A percentile compares a stretch with the other conserved stretches of the same genome.
Evolutionary conservation across 306 rosid species (phyloP).

Genomic region (Quercus agrifolia): DNA sequence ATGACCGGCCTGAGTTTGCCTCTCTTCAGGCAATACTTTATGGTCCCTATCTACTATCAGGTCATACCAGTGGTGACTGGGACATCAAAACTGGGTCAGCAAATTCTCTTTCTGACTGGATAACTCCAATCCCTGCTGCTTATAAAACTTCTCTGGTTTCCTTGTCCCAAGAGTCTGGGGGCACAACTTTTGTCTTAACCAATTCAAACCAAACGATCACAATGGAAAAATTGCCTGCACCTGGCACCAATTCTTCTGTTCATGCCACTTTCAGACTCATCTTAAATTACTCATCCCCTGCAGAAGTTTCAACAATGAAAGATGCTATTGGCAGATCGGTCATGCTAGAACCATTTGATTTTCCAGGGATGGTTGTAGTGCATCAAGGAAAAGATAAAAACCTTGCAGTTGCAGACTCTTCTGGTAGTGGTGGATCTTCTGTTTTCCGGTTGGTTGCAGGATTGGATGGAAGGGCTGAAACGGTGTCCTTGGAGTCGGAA

Average conservation of each 20-base stretch:
- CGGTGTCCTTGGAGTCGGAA: slow-evolving; percentile 55
- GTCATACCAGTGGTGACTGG: slow-evolving; percentile 54
- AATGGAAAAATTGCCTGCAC: slow-evolving; percentile 42
- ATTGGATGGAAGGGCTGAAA: slow-evolving; percentile 54
- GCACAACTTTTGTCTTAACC: slow-evolving; percentile 43
- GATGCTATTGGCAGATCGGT: slow-evolving; percentile 38
- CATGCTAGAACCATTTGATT: slow-evolving; percentile 63
- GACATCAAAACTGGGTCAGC: slow-evolving; percentile 39
- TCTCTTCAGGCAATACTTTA: slow-evolving; percentile 71
- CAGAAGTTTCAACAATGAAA: slow-evolving; percentile 3
- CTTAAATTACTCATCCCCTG: slow-evolving; percentile 24
- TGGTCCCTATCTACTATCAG: slow-evolving; percentile 78
- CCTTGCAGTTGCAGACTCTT: slow-evolving; percentile 41
- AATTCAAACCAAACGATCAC: slow-evolving; percentile 48
- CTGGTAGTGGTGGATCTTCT: slow-evolving; percentile 19
- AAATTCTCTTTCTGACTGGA: slow-evolving; percentile 45
- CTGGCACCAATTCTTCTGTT: slow-evolving; percentile 46
- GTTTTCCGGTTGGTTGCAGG: slow-evolving; percentile 53
- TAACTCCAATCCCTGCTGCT: slow-evolving; percentile 57
- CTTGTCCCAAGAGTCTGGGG: slow-evolving; percentile 36
- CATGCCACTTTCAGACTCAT: slow-evolving; percentile 76
- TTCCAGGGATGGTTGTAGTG: slow-evolving; percentile 63
- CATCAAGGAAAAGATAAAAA: slow-evolving; percentile 43
- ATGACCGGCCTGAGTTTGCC: slow-evolving; percentile 63
- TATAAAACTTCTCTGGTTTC: slow-evolving; percentile 52